Conservation (phyloP, 306 rosid species). For the Pyrus betulifolia region DNA sequence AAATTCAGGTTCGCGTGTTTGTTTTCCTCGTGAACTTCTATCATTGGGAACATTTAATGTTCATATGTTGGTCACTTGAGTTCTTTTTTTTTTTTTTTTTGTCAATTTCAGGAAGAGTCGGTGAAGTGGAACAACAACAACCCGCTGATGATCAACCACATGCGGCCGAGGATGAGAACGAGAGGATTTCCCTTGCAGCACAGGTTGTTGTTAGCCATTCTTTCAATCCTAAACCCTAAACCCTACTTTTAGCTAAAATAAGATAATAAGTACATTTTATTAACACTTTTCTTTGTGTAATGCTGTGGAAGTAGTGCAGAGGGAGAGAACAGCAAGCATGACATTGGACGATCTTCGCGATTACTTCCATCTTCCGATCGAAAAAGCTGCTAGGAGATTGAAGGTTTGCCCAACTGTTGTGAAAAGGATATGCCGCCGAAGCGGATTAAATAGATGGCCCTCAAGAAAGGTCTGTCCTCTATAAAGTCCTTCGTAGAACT, state of each 20-base stretch:
- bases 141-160: background rate
- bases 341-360: slow-evolving; percentile 34
- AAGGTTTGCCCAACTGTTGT: slow-evolving; percentile 53
- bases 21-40: background rate
- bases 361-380: slow-evolving; percentile 48
- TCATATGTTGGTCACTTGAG: background rate
- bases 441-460: slow-evolving; percentile 62
- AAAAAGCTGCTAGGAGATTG: slow-evolving; percentile 38
- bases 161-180: background rate
- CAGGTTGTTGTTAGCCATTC: slow-evolving; percentile 31
- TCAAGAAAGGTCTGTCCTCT: slow-evolving; percentile 51
- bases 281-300: background rate
- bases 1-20: background rate
- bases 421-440: slow-evolving; percentile 60
- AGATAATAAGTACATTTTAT: background rate
- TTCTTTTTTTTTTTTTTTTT: background rate
- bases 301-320: slow-evolving; percentile 29
- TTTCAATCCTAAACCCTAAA: background rate
- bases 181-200: slow-evolving; percentile 20
- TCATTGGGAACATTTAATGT: background rate
- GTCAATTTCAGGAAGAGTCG: slow-evolving; percentile 4
- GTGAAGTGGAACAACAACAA: background rate
- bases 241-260: background rate
- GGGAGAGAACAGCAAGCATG: slow-evolving; percentile 47
- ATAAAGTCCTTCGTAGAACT: background rate